Evolutionary conservation across 164 flowering plant genomes (phyloP).

Genomic region (Umbellularia californica): DNA sequence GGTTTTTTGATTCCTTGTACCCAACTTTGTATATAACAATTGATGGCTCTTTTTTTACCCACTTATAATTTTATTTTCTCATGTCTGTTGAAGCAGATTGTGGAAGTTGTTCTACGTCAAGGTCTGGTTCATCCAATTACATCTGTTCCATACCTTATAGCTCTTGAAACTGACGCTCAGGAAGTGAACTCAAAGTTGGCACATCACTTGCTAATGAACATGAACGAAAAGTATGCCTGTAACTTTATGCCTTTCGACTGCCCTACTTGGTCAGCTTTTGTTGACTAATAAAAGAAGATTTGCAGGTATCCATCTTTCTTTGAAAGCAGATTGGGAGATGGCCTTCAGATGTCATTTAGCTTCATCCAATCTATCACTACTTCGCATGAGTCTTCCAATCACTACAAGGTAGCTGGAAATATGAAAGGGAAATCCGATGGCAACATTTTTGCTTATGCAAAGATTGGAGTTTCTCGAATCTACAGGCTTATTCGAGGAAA

Average conservation of each 20-base stretch:
- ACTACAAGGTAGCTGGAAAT: constrained; percentile 39
- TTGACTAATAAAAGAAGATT: constrained; percentile 8
- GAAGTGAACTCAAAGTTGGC: constrained; percentile 87
- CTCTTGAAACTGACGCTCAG: constrained; percentile 89
- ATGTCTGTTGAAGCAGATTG: constrained; percentile 52
- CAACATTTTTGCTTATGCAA: constrained; percentile 50
- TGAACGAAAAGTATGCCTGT: constrained; percentile 86
- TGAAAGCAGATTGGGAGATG: constrained; percentile 98
- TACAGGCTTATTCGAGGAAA: constrained; percentile 93
- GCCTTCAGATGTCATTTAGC: constrained; percentile 86
- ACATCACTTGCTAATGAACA: constrained; percentile 87
- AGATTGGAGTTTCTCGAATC: constrained; percentile 84
- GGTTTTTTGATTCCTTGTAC: no score
- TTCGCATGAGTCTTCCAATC: constrained; percentile 30
- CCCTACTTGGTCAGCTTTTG: background rate
- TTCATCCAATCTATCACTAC: constrained; percentile 59
- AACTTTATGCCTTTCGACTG: background rate
- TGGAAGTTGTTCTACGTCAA: constrained; percentile 92
- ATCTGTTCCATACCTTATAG: constrained; percentile 91
- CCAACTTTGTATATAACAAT: background rate
- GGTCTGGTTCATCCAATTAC: constrained; percentile 99
- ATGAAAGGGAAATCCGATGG: constrained; percentile 57
- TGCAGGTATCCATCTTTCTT: constrained; percentile 92
- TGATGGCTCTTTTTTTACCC: background rate
- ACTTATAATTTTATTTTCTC: background rate